Evolutionary conservation across 2,329 filamentous ascomycete genomes (phyloP).

Genomic region (Verticillium longisporum): DNA sequence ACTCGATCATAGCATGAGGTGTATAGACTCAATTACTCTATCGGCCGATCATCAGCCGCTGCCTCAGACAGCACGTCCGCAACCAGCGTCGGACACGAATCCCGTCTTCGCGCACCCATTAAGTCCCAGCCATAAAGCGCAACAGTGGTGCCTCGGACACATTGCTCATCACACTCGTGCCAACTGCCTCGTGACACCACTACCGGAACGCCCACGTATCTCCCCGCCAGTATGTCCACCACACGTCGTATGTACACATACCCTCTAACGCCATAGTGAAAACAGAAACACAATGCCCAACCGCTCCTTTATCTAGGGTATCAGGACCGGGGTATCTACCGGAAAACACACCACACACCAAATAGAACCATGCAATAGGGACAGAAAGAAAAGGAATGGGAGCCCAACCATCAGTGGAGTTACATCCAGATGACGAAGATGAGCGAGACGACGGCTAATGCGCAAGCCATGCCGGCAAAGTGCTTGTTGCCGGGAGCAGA

Average conservation of each 20-base stretch:
- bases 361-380: not conserved
- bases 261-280: not conserved
- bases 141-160: not conserved
- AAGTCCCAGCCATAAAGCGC: not conserved
- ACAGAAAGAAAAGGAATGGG: not conserved
- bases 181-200: not conserved
- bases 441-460: slow-evolving; percentile 42
- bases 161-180: not conserved
- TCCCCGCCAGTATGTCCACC: not conserved
- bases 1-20: too few species aligned
- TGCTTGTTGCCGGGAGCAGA: slow-evolving; percentile 37
- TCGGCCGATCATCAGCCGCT: not conserved
- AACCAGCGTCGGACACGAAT: not conserved
- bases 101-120: not conserved
- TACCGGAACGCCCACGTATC: not conserved
- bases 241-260: not conserved
- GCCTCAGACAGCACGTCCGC: not conserved
- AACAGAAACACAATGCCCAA: not conserved
- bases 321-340: not conserved
- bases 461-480: slow-evolving; percentile 42
- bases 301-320: not conserved
- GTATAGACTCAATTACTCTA: not conserved
- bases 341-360: not conserved
- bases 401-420: slow-evolving; percentile 4
- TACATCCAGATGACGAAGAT: slow-evolving; percentile 44